These are phyloP conservation scores for Blumeriella jaapii DNA, from an alignment of 2,329 filamentous ascomycete species.

Conservation along the genomic window DNA sequence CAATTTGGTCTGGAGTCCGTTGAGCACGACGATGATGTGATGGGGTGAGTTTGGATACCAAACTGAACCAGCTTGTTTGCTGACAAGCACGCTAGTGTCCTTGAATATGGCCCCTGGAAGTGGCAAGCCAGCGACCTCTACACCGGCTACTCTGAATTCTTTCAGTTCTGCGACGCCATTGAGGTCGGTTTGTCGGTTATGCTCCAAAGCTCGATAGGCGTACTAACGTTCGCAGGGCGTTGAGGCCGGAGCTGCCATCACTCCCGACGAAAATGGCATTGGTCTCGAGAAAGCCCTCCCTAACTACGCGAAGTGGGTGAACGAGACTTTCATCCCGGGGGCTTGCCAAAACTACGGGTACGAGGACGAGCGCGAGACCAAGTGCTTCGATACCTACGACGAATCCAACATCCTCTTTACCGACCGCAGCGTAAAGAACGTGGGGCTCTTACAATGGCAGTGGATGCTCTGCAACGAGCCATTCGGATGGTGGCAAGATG, in stretches of 20 bases:
- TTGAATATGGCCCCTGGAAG: constrained; percentile 43
- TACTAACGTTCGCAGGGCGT: constrained; percentile 20
- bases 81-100: constrained; percentile 27
- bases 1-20: constrained; percentile 41
- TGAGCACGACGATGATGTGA: constrained; percentile 31
- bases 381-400: constrained; percentile 45
- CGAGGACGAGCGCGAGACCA: constrained; percentile 30
- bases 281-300: constrained; percentile 40
- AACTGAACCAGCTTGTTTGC: not conserved
- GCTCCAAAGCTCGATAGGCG: not conserved
- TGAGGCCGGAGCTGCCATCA: constrained; percentile 24
- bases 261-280: constrained; percentile 34
- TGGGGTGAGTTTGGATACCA: constrained; percentile 13
- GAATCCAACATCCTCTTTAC: constrained; percentile 37
- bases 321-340: constrained; percentile 34
- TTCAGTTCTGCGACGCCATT: constrained; percentile 32
- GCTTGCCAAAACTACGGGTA: constrained; percentile 39
- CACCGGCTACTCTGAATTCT: constrained; percentile 35
- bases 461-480: constrained; percentile 53
- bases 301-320: constrained; percentile 45
- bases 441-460: constrained; percentile 40
- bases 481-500: constrained; percentile 45
- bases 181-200: constrained; percentile 26
- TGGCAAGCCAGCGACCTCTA: constrained; percentile 45
- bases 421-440: constrained; percentile 36